Conservation (phyloP, 768 basidiomycete species). For the Kwoniella europaea region DNA sequence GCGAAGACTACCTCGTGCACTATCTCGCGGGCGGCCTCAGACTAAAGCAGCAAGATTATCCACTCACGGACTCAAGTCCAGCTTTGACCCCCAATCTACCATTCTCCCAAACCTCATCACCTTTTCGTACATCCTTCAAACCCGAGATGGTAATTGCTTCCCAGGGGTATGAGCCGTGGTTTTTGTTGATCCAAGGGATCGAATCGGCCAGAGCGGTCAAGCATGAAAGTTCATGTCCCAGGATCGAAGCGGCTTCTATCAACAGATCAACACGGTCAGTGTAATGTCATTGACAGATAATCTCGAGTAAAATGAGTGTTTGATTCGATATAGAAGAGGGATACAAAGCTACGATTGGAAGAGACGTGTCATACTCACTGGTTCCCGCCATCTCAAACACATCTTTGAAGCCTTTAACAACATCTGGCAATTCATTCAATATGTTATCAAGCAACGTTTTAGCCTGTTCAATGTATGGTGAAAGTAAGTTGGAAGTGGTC, state of each 20-base stretch:
- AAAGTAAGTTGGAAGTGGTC: slow-evolving; percentile 37
- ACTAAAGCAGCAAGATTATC: not conserved
- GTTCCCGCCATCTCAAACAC: slow-evolving; percentile 50
- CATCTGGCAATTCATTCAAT: slow-evolving; percentile 37
- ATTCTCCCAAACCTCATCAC: slow-evolving; percentile 45
- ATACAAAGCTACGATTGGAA: not conserved
- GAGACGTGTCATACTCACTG: slow-evolving; percentile 35
- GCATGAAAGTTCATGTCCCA: slow-evolving; percentile 49
- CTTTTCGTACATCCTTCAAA: slow-evolving; percentile 33
- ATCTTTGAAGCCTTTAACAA: slow-evolving; percentile 50
- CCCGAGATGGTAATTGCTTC: slow-evolving; percentile 53
- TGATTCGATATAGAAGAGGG: not conserved
- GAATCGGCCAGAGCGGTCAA: slow-evolving; percentile 51
- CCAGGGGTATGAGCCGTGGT: slow-evolving; percentile 35
- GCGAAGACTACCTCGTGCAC: not conserved
- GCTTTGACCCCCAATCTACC: slow-evolving; percentile 49
- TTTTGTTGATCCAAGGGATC: slow-evolving; percentile 43
- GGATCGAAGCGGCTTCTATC: slow-evolving; percentile 48
- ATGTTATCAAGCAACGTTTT: slow-evolving; percentile 40
- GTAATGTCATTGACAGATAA: not conserved
- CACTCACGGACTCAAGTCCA: slow-evolving; percentile 51
- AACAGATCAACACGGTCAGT: not conserved
- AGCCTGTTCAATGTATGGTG: slow-evolving; percentile 51
- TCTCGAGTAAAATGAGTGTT: no score
- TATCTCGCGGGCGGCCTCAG: no score